Evolutionary conservation across 73 alveolate genomes (phyloP).

Genomic region (Paramecium pentaurelia): DNA sequence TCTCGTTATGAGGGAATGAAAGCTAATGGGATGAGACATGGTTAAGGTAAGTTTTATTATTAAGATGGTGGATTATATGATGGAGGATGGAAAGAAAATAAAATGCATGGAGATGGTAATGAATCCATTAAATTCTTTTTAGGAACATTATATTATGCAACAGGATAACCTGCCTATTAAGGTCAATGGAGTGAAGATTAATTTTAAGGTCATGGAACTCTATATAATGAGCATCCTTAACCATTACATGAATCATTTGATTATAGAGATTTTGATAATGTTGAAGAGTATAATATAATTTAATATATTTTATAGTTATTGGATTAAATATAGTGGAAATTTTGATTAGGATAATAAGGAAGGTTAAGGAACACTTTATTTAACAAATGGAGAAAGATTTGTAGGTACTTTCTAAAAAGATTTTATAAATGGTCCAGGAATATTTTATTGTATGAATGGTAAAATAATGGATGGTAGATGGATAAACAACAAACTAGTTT

Average conservation of each 20-base stretch:
- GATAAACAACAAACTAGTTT: conserved; percentile 44
- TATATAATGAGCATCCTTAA: conserved; percentile 50
- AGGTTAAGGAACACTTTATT: conserved; percentile 55
- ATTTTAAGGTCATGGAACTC: conserved; percentile 59
- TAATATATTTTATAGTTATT: not conserved
- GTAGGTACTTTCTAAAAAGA: conserved; percentile 61
- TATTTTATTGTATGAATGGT: conserved; percentile 57
- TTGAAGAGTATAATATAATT: conserved; percentile 47
- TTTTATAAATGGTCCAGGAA: conserved; percentile 60
- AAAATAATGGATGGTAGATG: conserved; percentile 57
- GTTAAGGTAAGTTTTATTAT: conserved; percentile 56
- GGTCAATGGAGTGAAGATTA: conserved; percentile 61
- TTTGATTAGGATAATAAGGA: conserved; percentile 56
- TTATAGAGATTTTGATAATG: conserved; percentile 60
- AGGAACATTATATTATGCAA: conserved; percentile 51
- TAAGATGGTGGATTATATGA: conserved; percentile 64
- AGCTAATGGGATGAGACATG: conserved; percentile 60
- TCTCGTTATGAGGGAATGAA: conserved; percentile 55
- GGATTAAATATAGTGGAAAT: conserved; percentile 56
- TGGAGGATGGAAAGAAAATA: conserved; percentile 63
- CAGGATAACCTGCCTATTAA: conserved; percentile 60
- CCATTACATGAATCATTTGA: conserved; percentile 50
- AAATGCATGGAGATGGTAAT: conserved; percentile 62
- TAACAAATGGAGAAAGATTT: conserved; percentile 59
- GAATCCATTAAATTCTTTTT: not conserved